These are phyloP conservation scores for Tulasnella sp. DNA, from an alignment of 768 basidiomycete species.

Conservation along the genomic window DNA sequence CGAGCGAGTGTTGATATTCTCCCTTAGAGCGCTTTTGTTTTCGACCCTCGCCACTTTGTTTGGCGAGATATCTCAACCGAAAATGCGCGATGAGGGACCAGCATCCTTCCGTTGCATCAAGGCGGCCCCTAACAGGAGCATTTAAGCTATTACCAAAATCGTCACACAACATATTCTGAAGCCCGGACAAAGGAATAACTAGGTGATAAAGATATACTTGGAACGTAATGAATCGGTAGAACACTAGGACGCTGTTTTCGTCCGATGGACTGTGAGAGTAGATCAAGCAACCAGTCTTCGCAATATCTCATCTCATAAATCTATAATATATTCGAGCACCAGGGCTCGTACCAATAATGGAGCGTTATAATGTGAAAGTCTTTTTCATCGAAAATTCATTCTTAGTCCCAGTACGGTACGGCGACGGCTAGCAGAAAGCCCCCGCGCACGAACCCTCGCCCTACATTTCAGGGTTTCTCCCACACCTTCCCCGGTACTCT, in stretches of 20 bases:
- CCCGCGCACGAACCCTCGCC: too few species aligned
- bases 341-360: too few species aligned
- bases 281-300: too few species aligned
- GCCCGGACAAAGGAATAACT: not conserved
- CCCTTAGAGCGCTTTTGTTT: not conserved
- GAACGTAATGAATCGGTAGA: not conserved
- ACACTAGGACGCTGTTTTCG: not conserved
- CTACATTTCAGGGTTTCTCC: too few species aligned
- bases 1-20: not conserved
- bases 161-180: not conserved
- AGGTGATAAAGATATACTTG: not conserved
- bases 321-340: too few species aligned
- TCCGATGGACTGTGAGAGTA: too few species aligned
- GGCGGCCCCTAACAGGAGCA: not conserved
- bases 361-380: too few species aligned
- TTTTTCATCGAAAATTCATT: too few species aligned
- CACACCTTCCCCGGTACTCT: too few species aligned
- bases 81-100: not conserved
- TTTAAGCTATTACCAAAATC: not conserved
- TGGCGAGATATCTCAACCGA: not conserved
- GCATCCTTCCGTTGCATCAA: not conserved
- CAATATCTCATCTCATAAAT: too few species aligned
- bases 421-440: too few species aligned
- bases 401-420: too few species aligned
- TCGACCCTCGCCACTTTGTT: not conserved